phyloP scores from a whole-genome alignment of 495 filamentous ascomycete species.

The Neurospora africana region DNA sequence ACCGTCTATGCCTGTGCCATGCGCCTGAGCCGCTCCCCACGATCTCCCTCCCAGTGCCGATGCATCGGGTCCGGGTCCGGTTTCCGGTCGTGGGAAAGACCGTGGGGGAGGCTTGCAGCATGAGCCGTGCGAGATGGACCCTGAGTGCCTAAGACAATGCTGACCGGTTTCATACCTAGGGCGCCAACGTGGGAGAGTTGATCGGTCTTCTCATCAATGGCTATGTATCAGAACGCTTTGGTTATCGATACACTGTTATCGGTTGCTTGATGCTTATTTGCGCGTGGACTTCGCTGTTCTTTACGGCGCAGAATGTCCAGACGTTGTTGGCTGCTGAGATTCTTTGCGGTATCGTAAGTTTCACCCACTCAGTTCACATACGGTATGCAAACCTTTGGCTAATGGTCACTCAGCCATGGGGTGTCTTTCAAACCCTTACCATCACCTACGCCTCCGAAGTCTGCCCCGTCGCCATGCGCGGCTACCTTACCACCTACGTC shows the following conservation, averaged over 20 bases:
- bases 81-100: not conserved
- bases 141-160: not conserved
- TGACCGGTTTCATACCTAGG: constrained; percentile 6
- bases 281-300: constrained; percentile 67
- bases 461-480: constrained; percentile 59
- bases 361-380: constrained; percentile 9
- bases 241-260: constrained; percentile 63
- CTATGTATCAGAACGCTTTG: constrained; percentile 63
- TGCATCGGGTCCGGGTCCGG: not conserved
- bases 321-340: constrained; percentile 64
- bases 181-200: constrained; percentile 50
- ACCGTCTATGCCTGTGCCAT: not conserved
- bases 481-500: constrained; percentile 69
- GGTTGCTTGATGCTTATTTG: constrained; percentile 52
- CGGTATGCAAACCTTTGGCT: not conserved
- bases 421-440: constrained; percentile 68
- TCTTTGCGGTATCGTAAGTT: constrained; percentile 51
- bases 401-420: constrained; percentile 41
- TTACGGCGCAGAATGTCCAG: constrained; percentile 61
- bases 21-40: not conserved
- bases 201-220: constrained; percentile 71
- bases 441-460: constrained; percentile 77
- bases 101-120: not conserved
- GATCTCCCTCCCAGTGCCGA: not conserved
- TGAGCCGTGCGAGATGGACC: not conserved